These are phyloP conservation scores for Ramicandelaber brevisporus DNA, from an alignment of 192 early-diverging fungal genomes.

Conservation along the genomic window DNA sequence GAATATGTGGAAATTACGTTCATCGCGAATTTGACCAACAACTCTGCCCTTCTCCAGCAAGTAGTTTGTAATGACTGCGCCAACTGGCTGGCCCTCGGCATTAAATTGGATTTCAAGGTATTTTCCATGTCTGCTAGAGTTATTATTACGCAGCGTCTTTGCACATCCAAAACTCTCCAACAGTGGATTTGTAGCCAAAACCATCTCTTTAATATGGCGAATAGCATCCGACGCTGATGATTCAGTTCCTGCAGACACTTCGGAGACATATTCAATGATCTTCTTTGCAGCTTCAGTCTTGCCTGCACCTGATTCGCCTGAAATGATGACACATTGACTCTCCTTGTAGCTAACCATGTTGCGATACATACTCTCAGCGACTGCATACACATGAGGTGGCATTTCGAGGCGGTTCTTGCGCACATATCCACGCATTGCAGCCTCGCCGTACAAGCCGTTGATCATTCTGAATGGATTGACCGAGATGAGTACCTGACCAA, in stretches of 20 bases:
- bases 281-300: constrained; percentile 81
- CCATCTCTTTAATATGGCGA: constrained; percentile 91
- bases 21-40: constrained; percentile 75
- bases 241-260: constrained; percentile 54
- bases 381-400: constrained; percentile 93
- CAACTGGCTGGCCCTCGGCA: constrained; percentile 70
- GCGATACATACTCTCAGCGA: constrained; percentile 73
- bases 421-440: constrained; percentile 61
- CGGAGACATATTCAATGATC: constrained; percentile 97
- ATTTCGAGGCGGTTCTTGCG: constrained; percentile 70
- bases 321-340: constrained; percentile 97
- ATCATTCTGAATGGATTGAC: constrained; percentile 95
- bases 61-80: constrained; percentile 95
- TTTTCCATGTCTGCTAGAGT: constrained; percentile 95
- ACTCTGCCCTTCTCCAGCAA: constrained; percentile 92
- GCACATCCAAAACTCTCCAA: constrained; percentile 98
- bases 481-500: constrained; percentile 66
- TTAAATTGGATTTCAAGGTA: constrained; percentile 98
- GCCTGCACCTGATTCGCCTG: constrained; percentile 84
- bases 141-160: constrained; percentile 95
- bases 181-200: constrained; percentile 93
- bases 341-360: constrained; percentile 96
- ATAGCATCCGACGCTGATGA: constrained; percentile 37
- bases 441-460: constrained; percentile 81
- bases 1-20: constrained; percentile 97